Base-by-base conservation (phyloP, 1,284 basidiomycete genomes). In the Rhodotorula sp. region DNA sequence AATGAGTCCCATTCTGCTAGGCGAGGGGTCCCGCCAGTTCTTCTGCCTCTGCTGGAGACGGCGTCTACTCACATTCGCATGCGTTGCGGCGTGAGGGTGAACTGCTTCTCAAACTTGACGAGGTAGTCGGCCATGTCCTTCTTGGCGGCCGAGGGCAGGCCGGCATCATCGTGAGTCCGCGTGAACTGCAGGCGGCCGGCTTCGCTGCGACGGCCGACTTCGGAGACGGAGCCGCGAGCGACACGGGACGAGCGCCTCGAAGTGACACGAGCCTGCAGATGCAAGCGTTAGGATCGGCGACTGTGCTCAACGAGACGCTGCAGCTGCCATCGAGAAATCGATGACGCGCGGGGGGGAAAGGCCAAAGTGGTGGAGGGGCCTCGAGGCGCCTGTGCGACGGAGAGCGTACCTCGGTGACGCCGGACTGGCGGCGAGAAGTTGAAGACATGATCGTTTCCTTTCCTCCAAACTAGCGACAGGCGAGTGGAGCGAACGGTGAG, bases 1-100 rank as follows among this genome's bases (percentile, higher is more conserved):
- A 14, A 57, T 28, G 57, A 31, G 19, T 26, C 18, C 43, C 56
- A 1, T 8, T 56, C 18, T 3, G 18, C 12, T 14, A 10, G 14
- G 54, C 3, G 18, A 56, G 14, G 12, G 19, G 4, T n/a, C 15
- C 14, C 23, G 15, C n/a, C 10, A 16, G 12, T n/a, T 31, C 4
- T 19, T 26, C 26, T 18, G n/a, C 26, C 26, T 56, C 28, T 31
- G 28, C 15, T 56, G 7, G 19, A 21, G 26, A 5, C 18, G 31
- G 59, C 4, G 43, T 26, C 3, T 12, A 58, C 72, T 45, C 19
- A 74, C 73, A 94, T 95, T 69, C 93, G 87, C 93, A 97, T 95
- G 75, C 93, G 84, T 81, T 94, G 93, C 21, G 94, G 92, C 2
- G 92, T 94, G 72, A 97, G 83, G 71, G 89, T 89, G 81, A 92